Base-by-base conservation (phyloP, 2,329 filamentous ascomycete species). In the Penicillium sp. region DNA sequence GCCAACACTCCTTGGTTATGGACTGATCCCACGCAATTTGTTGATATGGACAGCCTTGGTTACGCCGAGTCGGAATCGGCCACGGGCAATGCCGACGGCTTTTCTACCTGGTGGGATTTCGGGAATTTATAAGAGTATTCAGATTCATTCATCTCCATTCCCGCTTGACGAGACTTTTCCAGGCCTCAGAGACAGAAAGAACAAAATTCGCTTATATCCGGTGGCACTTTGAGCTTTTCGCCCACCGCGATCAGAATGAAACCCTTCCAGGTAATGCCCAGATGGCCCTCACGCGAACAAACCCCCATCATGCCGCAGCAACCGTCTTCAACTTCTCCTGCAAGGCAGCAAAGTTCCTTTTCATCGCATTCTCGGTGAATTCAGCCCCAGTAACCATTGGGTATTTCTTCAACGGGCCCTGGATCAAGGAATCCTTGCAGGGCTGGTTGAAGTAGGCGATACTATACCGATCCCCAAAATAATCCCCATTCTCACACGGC, bases 401-500 rank as follows among this genome's bases (percentile, higher is more conserved):
- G 67, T 86, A 87, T 69, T 85, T 87, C 70, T 82, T 82, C 65
- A 70, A 45, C 2, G 82, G 83, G 0, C 84, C 85, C 63, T 85
- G 83, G 36, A 86, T 84, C 56, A 75, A 63, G 9, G 78, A 77
- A 65, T 84, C 80, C 50, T 76, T 79, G 65, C 79, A 80, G 0
- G 84, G 83, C 70, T 86, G 84, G 58, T 85, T 86, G 69, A 86
- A 86, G 61, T 81, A 87, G 7, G 84, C 84, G 64, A 87, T 83
- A 65, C 81, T 85, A 65, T 85, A 87, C 39, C 84, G 76, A 58
- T 81, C 77, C 5, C 82, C 82, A 60, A 79, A 86, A 64, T 79
- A 84, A 42, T 79, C 75, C 2, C 72, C 74, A 0, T 74, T 72
- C 58, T 85, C 81, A 26, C 70, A 75, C 0, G 83, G 83, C 1